These are phyloP conservation scores for Eutrema heterophyllum DNA, from an alignment of 345 rosid species.

Conservation along the genomic window DNA sequence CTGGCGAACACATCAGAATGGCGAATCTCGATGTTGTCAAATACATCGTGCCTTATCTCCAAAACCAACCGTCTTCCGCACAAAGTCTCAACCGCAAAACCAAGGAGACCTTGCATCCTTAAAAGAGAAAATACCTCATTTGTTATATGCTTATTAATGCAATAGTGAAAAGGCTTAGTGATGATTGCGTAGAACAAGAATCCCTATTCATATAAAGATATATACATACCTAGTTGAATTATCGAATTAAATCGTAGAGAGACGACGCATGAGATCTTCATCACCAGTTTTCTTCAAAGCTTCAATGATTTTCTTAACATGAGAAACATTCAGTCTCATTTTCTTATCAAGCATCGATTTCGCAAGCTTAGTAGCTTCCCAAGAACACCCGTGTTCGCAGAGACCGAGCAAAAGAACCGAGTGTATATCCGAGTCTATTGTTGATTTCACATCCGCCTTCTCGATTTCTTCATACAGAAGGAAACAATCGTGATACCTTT, in stretches of 20 bases:
- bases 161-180: neutral
- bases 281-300: conserved; percentile 43
- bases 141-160: neutral
- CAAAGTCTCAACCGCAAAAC: conserved; percentile 17
- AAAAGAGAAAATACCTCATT: neutral
- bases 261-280: conserved; percentile 34
- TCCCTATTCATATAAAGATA: neutral
- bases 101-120: conserved; percentile 3
- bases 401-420: conserved; percentile 54
- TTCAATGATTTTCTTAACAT: conserved; percentile 33
- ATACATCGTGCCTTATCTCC: conserved; percentile 58
- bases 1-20: conserved; percentile 52
- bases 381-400: conserved; percentile 35
- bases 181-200: conserved; percentile 10
- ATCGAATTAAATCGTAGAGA: conserved; percentile 14
- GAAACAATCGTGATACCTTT: conserved; percentile 56
- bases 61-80: conserved; percentile 23
- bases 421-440: conserved; percentile 60
- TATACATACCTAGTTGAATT: neutral
- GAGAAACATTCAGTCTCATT: conserved; percentile 34
- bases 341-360: conserved; percentile 51
- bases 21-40: conserved; percentile 44
- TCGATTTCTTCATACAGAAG: conserved; percentile 45
- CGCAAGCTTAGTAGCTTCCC: conserved; percentile 62
- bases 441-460: conserved; percentile 37